Percentiles rank a stretch among this genome's conserved stretches.
phyloP scores from a whole-genome alignment of 306 rosid genomes.

The Canavalia ensiformis region DNA sequence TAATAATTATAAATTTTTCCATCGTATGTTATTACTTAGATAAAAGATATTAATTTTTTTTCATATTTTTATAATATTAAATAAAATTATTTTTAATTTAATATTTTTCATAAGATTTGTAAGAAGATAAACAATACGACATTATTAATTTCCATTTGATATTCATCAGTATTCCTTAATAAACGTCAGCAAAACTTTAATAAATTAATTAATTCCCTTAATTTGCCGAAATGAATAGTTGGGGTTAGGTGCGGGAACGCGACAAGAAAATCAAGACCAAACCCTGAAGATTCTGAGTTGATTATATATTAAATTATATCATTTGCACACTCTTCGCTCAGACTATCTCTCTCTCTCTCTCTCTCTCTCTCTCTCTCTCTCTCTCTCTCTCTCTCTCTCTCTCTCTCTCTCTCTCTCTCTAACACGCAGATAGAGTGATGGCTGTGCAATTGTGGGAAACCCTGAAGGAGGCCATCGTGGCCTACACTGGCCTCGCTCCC shows the following conservation, averaged over 20 bases:
- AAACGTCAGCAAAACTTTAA: too few relatives aligned
- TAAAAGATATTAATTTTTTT: too few relatives aligned
- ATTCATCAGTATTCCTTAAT: too few relatives aligned
- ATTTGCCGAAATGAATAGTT: neutral
- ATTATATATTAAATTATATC: neutral
- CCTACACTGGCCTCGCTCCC: constrained; percentile 87
- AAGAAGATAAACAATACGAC: too few relatives aligned
- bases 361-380: neutral
- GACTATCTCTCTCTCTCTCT: neutral
- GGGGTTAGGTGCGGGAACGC: neutral
- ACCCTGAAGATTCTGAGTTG: neutral
- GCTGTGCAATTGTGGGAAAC: constrained; percentile 82
- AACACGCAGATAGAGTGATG: constrained; percentile 49
- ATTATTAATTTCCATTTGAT: too few relatives aligned
- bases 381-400: neutral
- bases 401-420: neutral
- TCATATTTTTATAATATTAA: too few relatives aligned
- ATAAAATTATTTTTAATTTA: too few relatives aligned
- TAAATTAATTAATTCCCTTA: neutral
- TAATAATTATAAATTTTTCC: too few relatives aligned
- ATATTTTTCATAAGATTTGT: too few relatives aligned
- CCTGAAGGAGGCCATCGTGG: constrained; percentile 72
- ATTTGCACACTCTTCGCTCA: too few relatives aligned
- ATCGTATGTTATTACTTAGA: too few relatives aligned
- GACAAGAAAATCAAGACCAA: neutral